Base-by-base conservation (phyloP, 495 filamentous ascomycete species). In the Aspergillus indologenus region DNA sequence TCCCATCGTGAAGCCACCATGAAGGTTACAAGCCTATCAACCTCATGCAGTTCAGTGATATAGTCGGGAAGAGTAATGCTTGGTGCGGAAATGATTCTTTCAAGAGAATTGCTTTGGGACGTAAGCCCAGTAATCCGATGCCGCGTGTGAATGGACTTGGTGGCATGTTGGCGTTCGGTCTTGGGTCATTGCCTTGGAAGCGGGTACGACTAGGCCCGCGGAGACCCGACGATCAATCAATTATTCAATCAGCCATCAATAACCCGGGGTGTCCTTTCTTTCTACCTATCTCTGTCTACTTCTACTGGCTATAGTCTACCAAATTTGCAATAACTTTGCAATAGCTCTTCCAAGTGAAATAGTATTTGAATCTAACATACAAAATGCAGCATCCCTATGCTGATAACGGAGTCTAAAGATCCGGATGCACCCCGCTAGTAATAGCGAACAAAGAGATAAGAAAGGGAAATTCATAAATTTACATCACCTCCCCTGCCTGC, bases 1-100 rank as follows among this genome's bases (percentile, higher is more conserved):
- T 71, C 94, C 94, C 94, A 99, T 99, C 55, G 62, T 71, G 67
- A 71, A 65, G 56, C 57, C 55, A 55, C 58, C 50, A 52, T 40
- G 53, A 45, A 40, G 29, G 42, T 65, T 64, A 75, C 55, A 62
- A 60, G 55, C 43, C 34, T 57, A 48, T 45, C 44, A 52, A 61
- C 61, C 56, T 68, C 73, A 75, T 73, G 53, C 62, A 74, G 67
- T 51, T 31, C 12, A 51, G 22, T 29, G 49, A 45, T 51, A 46
- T 34, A n/a, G 53, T 56, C 22, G 8, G 20, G 15, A 15, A 9
- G 9, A 43, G 22, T 1, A 48, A 21, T 47, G 29, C 21, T 34
- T 7, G 29, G 34, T 14, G 50, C 23, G 57, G 45, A n/a, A 43
- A 22, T 17, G 21, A 47, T 45, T 5, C 46, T 31, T 40, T 19